Base-by-base conservation (phyloP, 2,329 filamentous ascomycete genomes). In the Chaetomium globosum region DNA sequence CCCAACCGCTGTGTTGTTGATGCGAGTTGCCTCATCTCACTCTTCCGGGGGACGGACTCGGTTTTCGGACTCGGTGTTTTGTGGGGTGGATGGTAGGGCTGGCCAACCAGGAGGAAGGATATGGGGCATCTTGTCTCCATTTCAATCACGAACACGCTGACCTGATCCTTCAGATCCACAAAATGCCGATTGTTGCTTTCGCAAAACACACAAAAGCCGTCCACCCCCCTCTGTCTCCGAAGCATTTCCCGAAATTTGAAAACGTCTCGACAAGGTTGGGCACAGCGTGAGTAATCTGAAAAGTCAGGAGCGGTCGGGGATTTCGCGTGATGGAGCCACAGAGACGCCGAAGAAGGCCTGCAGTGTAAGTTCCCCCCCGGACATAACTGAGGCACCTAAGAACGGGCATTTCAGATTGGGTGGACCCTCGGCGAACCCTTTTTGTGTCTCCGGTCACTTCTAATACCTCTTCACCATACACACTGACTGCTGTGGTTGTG, bases 321-420 rank as follows among this genome's bases (percentile, higher is more conserved):
- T 19, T n/a, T 19, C 26, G 8, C 10, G 59, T 53, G 54, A 58
- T 61, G 61, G 66, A 69, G 54, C 61, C 63, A 26, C 67, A 63
- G 51, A 65, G 67, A 43, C 66, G 69, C 48, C 71, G 70, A 7
- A 61, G 68, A 31, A 36, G 68, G n/a, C 68, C 68, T 23, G 60
- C 64, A 33, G 64, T 67, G 65, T 68, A 54, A 28, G 61, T 68
- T 5, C 4, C 16, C 12, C 16, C 39, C 39, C 39, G 39, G 39
- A 43, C 39, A 43, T 39, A n/a, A n/a, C 16, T 43, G n/a, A n/a
- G n/a, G n/a, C n/a, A 52, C 26, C 26, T 26, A 52, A n/a, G 7
- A 6, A 19, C 28, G 21, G 55, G 13, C 8, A 13, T 19, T 39
- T 26, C 12, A 10, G 31, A 10, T 52, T 36, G 26, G 33, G 31